Conservation (phyloP, 2,329 filamentous ascomycete genomes). For the Proliferodiscus dingleyae region DNA sequence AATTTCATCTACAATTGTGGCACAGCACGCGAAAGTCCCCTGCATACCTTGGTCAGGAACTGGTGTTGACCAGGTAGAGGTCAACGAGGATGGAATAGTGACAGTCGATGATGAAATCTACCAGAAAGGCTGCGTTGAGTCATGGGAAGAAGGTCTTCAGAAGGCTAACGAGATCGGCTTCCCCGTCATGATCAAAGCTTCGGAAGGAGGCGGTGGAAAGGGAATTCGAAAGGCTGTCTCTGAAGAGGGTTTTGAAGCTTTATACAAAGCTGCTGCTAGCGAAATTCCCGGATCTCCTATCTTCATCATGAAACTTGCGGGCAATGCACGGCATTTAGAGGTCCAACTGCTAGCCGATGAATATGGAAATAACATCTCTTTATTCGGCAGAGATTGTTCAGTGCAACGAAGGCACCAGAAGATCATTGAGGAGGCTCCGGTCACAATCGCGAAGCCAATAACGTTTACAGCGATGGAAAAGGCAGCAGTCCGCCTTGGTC, state of each 20-base stretch:
- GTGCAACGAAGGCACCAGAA: constrained; percentile 98
- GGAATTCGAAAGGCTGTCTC: constrained; percentile 92
- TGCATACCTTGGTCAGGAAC: constrained; percentile 99
- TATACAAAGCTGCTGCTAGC: constrained; percentile 94
- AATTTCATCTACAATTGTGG: constrained; percentile 98
- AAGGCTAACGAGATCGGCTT: constrained; percentile 91
- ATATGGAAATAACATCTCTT: constrained; percentile 99
- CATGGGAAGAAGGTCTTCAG: constrained; percentile 81
- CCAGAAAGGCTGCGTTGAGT: constrained; percentile 82
- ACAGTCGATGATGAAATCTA: constrained; percentile 86
- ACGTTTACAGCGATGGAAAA: constrained; percentile 97
- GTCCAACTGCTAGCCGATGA: constrained; percentile 97
- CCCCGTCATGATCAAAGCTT: constrained; percentile 99
- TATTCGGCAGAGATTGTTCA: constrained; percentile 97
- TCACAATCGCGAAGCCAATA: constrained; percentile 83
- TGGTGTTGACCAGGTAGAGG: constrained; percentile 73
- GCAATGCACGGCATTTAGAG: constrained; percentile 93
- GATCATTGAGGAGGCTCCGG: constrained; percentile 98
- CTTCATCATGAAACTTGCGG: constrained; percentile 99
- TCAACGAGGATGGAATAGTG: constrained; percentile 82
- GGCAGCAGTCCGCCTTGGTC: constrained; percentile 88
- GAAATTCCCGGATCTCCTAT: constrained; percentile 98
- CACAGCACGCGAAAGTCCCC: constrained; percentile 91
- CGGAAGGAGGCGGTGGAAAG: constrained; percentile 97
- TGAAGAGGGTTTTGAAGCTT: constrained; percentile 76